Evolutionary conservation across 2,329 filamentous ascomycete species (phyloP).

Genomic region (Metarhizium brunneum): DNA sequence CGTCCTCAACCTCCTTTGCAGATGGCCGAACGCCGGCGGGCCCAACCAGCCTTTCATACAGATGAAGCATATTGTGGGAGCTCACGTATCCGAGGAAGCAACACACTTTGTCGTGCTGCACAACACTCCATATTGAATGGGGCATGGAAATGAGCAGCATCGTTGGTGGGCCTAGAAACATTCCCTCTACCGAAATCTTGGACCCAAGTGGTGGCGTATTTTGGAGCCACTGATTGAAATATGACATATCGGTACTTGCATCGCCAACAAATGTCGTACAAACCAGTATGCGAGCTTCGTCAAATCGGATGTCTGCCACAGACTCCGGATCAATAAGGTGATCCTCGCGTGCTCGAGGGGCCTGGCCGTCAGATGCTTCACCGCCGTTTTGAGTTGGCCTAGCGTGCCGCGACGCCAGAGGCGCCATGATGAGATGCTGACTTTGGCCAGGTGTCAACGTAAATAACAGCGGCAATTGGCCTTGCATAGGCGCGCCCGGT

Average conservation of each 20-base stretch:
- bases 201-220: constrained; percentile 46
- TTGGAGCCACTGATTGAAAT: constrained; percentile 57
- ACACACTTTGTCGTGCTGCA: constrained; percentile 58
- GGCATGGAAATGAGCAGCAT: constrained; percentile 60
- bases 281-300: constrained; percentile 53
- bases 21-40: constrained; percentile 33
- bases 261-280: constrained; percentile 60
- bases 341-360: constrained; percentile 21
- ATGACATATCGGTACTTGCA: constrained; percentile 55
- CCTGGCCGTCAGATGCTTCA: constrained; percentile 14
- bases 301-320: constrained; percentile 48
- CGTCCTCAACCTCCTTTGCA: constrained; percentile 46
- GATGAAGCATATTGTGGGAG: constrained; percentile 57
- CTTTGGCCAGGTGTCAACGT: constrained; percentile 44
- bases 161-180: constrained; percentile 58
- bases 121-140: constrained; percentile 51
- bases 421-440: constrained; percentile 43
- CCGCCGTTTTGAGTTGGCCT: constrained; percentile 19
- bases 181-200: constrained; percentile 55
- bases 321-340: constrained; percentile 36
- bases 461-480: constrained; percentile 41
- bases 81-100: constrained; percentile 56
- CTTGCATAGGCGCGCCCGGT: constrained; percentile 21
- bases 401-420: constrained; percentile 26
- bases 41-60: constrained; percentile 51